phyloP scores from a whole-genome alignment of 805 yeast species.

The Saccharomycopsis sp. region DNA sequence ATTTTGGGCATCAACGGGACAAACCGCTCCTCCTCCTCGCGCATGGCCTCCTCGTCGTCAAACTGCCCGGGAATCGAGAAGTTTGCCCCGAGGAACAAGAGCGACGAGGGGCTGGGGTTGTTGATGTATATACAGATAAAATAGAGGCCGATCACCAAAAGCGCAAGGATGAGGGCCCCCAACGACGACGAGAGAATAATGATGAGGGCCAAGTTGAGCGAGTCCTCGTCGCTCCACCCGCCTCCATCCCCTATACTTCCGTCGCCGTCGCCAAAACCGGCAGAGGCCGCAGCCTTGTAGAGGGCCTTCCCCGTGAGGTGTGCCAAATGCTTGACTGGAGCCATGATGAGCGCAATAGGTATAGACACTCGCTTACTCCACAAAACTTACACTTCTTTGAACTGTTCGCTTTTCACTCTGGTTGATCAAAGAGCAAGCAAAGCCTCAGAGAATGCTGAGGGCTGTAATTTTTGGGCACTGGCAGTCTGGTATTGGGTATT shows the following conservation, averaged over 20 bases:
- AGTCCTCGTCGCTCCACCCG: not conserved
- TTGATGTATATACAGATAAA: slow-evolving; percentile 14
- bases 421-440: no score
- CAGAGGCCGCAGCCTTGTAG: not conserved
- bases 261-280: slow-evolving; percentile 1
- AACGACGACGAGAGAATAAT: slow-evolving; percentile 13
- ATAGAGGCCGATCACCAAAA: slow-evolving; percentile 16
- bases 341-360: not conserved
- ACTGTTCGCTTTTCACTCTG: no score
- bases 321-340: slow-evolving; percentile 3
- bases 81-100: slow-evolving; percentile 1
- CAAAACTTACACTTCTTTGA: no score
- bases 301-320: not conserved
- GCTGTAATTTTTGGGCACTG: no score
- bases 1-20: slow-evolving; percentile 5
- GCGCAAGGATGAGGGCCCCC: slow-evolving; percentile 14
- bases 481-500: no score
- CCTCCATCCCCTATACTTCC: slow-evolving; percentile 3
- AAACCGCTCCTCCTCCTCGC: slow-evolving; percentile 10
- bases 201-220: slow-evolving; percentile 12
- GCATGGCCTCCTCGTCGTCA: slow-evolving; percentile 6
- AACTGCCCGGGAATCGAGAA: slow-evolving; percentile 4
- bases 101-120: not conserved
- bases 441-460: no score
- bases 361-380: no score